phyloP scores from a whole-genome alignment of 2,329 filamentous ascomycete genomes.

The Ophiosphaerella herpotricha region DNA sequence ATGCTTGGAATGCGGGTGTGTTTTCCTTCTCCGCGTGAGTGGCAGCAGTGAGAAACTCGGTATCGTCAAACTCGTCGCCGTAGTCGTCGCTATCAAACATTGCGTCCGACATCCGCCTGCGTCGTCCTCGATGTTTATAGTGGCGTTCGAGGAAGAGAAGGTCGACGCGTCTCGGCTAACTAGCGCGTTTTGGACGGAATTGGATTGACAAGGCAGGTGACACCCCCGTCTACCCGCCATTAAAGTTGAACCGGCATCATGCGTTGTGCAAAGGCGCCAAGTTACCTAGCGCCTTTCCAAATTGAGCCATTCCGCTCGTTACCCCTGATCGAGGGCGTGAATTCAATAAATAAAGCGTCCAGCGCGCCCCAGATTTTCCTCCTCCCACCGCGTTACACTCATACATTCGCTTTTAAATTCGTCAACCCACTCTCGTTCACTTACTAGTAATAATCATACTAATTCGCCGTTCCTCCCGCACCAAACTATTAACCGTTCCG shows the following conservation, averaged over 20 bases:
- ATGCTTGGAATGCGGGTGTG: conserved; percentile 38
- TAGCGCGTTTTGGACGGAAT: conserved; percentile 31
- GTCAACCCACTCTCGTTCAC: conserved; percentile 8
- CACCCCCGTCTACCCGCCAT: conserved; percentile 21
- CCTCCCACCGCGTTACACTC: conserved; percentile 1
- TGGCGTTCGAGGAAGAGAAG: conserved; percentile 18
- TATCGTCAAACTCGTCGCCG: conserved; percentile 67
- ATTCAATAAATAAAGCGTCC: conserved; percentile 5
- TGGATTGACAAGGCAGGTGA: conserved; percentile 18
- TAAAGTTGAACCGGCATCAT: conserved; percentile 22
- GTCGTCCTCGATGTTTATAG: conserved; percentile 14
- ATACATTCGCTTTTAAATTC: conserved; percentile 7
- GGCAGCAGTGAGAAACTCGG: conserved; percentile 66
- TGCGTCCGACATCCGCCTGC: conserved; percentile 10
- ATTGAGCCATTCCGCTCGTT: conserved; percentile 5
- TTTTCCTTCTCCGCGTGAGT: conserved; percentile 53
- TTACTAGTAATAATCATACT: conserved; percentile 18
- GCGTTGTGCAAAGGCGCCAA: background rate
- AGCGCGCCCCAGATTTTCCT: conserved; percentile 3
- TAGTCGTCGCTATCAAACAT: conserved; percentile 59
- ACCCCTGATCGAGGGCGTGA: conserved; percentile 1
- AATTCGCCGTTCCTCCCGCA: conserved; percentile 16
- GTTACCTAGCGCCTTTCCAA: conserved; percentile 8
- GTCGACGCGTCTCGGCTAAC: conserved; percentile 27
- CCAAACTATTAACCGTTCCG: conserved; percentile 10